Evolutionary conservation across 2,329 filamentous ascomycete genomes (phyloP).

Genomic region (Stemphylium beticola): DNA sequence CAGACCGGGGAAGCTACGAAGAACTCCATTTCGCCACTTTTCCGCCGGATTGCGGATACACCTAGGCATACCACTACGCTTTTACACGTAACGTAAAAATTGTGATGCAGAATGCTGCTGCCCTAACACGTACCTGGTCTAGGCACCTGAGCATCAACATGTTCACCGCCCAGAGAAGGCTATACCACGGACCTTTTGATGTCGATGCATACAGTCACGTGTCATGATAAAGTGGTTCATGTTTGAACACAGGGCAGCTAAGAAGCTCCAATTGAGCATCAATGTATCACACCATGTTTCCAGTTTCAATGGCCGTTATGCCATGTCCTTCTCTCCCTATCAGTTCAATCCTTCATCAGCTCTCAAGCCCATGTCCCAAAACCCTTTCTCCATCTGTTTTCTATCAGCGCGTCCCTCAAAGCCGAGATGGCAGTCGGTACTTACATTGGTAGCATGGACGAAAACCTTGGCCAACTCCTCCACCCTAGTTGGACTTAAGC

Average conservation of each 20-base stretch:
- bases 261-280: background rate
- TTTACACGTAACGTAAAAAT: background rate
- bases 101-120: background rate
- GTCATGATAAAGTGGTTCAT: too few relatives aligned
- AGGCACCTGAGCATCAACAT: background rate
- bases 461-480: slow-evolving; percentile 87
- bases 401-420: slow-evolving; percentile 16
- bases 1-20: slow-evolving; percentile 10
- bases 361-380: slow-evolving; percentile 72
- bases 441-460: slow-evolving; percentile 81
- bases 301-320: too few relatives aligned
- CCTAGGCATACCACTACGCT: background rate
- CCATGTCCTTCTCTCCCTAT: too few relatives aligned
- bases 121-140: background rate
- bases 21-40: slow-evolving; percentile 10
- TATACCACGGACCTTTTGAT: background rate
- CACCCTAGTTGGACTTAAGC: slow-evolving; percentile 75
- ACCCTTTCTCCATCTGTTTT: slow-evolving; percentile 71
- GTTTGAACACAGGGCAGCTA: background rate
- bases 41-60: background rate
- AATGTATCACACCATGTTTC: background rate
- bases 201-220: background rate
- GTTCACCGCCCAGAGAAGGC: background rate
- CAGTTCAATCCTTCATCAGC: slow-evolving; percentile 3
- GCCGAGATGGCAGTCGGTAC: slow-evolving; percentile 26